Base-by-base conservation (phyloP, 2,329 filamentous ascomycete species). In the Trichoderma sp. region DNA sequence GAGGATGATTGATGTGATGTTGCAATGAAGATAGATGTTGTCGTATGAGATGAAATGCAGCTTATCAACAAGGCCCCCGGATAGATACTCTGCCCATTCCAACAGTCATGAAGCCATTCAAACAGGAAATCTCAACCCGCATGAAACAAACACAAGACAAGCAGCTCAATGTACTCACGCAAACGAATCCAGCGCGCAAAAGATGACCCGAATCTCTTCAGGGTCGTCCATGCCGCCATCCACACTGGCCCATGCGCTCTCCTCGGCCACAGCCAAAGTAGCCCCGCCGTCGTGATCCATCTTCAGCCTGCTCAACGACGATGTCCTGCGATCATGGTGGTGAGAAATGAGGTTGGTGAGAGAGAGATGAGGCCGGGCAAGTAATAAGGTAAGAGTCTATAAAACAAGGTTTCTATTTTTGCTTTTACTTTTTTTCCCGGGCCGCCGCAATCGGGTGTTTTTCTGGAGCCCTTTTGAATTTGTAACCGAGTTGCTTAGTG, bases 181-280 rank as follows among this genome's bases (percentile, higher is more conserved):
- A 81, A 96, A 98, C 12, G 95, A 98, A 83, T 97, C 94, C 68
- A 98, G 83, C 3, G 94, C 91, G 65, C 90, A 91, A 80, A 93
- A 93, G 11, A 98, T 87, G 63, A 97, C 94, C 73, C 87, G 87
- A 63, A 90, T 85, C 82, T 99, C 95, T 74, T 97, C 94, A 0
- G 91, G 89, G 77, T 98, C 94, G 11, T 89, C 84, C 63, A 92
- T 85, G 18, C 89, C 87, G 71, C 91, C 88, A 74, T 90, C 90
- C 67, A 91, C 85, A 3, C 89, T 90, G 39, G 82, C 82, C 90
- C 90, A 92, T 71, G 82, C 79, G 69, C 79, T 78, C 57, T 84
- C 80, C 21, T 84, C 81, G 5, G 77, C 78, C 47, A 74, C 72
- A 60, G 74, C 65, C 66, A 73, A 26, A 14, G 62, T 43, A 34